phyloP scores from a whole-genome alignment of 148 eudicot genomes.

The Dianthus caryophyllus region DNA sequence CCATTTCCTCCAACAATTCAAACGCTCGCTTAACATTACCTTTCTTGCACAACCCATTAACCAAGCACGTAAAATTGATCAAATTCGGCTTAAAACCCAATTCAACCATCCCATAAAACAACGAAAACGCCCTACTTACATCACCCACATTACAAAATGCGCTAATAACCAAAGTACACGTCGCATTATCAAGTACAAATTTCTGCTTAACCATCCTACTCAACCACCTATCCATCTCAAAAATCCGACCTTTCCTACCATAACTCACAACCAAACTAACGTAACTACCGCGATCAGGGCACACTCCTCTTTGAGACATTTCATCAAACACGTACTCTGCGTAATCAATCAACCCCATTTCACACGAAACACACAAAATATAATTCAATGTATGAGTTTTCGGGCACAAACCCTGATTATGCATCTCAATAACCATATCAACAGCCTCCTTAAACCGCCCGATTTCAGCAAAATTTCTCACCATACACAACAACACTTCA shows the following conservation, averaged over 20 bases:
- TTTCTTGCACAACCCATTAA: constrained; percentile 67
- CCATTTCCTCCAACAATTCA: constrained; percentile 92
- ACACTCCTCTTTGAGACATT: constrained; percentile 62
- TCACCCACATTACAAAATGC: constrained; percentile 47
- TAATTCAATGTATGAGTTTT: constrained; percentile 46
- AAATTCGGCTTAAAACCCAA: constrained; percentile 70
- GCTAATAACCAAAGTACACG: constrained; percentile 60
- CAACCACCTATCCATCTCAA: constrained; percentile 70
- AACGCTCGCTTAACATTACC: constrained; percentile 84
- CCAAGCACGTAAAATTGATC: constrained; percentile 74
- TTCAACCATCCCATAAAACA: constrained; percentile 59
- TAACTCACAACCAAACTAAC: constrained; percentile 55
- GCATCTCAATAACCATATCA: constrained; percentile 78
- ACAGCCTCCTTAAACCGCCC: constrained; percentile 83
- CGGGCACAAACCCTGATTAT: constrained; percentile 61
- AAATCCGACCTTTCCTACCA: constrained; percentile 49
- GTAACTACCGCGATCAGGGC: constrained; percentile 52
- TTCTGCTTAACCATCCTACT: constrained; percentile 49
- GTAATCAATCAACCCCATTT: constrained; percentile 44
- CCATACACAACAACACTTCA: constrained; percentile 67
- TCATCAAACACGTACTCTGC: constrained; percentile 79
- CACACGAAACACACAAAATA: constrained; percentile 37
- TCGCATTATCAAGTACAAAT: constrained; percentile 59
- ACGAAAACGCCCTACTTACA: constrained; percentile 56
- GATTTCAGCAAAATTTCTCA: constrained; percentile 60